phyloP scores from a whole-genome alignment of 2,329 filamentous ascomycete species.

The Monosporascus sp. region DNA sequence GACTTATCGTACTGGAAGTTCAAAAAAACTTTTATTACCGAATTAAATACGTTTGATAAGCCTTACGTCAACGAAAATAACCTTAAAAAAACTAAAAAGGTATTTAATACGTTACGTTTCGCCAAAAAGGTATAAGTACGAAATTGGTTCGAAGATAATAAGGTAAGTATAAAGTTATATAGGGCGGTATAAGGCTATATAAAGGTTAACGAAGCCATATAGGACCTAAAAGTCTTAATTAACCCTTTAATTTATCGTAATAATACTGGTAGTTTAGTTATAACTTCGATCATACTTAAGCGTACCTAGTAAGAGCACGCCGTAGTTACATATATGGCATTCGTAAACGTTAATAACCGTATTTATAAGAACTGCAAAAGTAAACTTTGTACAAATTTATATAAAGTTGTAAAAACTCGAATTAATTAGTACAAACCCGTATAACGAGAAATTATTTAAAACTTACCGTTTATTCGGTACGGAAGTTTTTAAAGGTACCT shows the following conservation, averaged over 20 bases:
- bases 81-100: no score
- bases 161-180: no score
- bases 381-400: background rate
- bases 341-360: background rate
- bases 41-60: no score
- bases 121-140: no score
- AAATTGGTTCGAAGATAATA: no score
- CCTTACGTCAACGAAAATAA: no score
- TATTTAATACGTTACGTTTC: no score
- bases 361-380: background rate
- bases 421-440: background rate
- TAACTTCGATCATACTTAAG: background rate
- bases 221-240: background rate
- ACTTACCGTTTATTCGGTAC: background rate
- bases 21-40: no score
- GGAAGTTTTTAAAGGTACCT: background rate
- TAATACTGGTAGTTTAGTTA: background rate
- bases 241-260: background rate
- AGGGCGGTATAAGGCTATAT: no score
- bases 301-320: background rate
- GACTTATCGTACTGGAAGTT: no score
- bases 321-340: background rate
- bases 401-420: background rate
- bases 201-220: no score
- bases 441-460: background rate